Conservation (phyloP, 1,284 basidiomycete species). For the Vanrija pseudolonga region DNA sequence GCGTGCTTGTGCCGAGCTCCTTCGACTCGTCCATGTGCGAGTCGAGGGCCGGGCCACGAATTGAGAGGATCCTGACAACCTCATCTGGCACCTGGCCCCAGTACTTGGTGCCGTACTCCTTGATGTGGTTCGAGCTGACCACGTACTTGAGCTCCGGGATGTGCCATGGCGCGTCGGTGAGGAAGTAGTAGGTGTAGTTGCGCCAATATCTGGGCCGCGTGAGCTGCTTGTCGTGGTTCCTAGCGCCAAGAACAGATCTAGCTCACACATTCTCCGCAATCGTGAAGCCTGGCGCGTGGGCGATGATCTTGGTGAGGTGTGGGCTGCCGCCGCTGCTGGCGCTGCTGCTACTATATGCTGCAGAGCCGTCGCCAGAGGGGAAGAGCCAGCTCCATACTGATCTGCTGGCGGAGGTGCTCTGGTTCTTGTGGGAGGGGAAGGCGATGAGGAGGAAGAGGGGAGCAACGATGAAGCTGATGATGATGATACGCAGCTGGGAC, state of each 20-base stretch:
- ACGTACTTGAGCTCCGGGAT: conserved; percentile 56
- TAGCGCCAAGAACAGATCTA: no score
- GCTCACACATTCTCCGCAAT: conserved; percentile 27
- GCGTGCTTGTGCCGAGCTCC: conserved; percentile 16
- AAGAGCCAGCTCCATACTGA: no score
- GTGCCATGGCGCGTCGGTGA: conserved; percentile 54
- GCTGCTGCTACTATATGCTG: no score
- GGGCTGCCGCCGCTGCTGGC: no score
- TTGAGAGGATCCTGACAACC: conserved; percentile 11
- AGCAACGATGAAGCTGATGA: no score
- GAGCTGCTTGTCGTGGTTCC: no score
- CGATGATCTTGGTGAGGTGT: conserved; percentile 12
- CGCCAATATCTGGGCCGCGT: conserved; percentile 24
- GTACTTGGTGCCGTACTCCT: background rate
- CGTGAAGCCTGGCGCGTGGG: conserved; percentile 24
- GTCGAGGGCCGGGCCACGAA: conserved; percentile 12
- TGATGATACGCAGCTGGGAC: no score
- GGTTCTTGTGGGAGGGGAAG: no score
- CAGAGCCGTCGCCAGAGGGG: no score
- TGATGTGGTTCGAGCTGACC: background rate
- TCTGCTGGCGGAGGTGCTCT: no score
- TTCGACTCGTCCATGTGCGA: conserved; percentile 10
- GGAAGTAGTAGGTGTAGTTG: conserved; percentile 28
- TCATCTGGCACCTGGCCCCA: conserved; percentile 1
- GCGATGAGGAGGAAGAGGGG: no score